phyloP scores from a whole-genome alignment of 2,329 filamentous ascomycete genomes.

The Phaeomoniella chlamydospora region DNA sequence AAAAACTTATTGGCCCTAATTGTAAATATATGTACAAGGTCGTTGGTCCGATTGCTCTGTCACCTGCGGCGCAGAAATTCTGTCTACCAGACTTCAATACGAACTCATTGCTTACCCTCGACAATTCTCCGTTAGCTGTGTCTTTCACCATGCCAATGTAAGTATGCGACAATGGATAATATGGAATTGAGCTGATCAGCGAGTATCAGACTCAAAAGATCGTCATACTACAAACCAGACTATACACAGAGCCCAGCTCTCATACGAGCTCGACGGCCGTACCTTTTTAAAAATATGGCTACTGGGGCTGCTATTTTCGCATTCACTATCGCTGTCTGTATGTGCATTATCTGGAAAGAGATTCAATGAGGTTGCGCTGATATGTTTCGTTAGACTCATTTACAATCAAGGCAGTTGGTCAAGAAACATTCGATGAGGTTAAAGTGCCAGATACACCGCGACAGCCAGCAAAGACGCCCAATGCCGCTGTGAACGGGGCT shows the following conservation, averaged over 20 bases:
- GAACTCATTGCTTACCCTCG: too few species aligned
- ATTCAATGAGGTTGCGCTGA: too few species aligned
- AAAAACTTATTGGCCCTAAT: too few species aligned
- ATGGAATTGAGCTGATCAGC: too few species aligned
- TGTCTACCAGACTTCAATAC: too few species aligned
- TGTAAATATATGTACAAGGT: too few species aligned
- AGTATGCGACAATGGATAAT: too few species aligned
- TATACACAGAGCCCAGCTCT: conserved; percentile 78
- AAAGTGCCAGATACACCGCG: conserved; percentile 63
- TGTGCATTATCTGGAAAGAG: conserved; percentile 23
- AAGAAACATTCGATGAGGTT: conserved; percentile 95
- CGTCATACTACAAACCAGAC: conserved; percentile 83
- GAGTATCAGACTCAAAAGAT: conserved; percentile 47
- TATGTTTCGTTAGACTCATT: conserved; percentile 57
- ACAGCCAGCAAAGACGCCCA: conserved; percentile 6
- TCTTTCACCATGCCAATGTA: too few species aligned
- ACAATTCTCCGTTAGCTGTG: too few species aligned
- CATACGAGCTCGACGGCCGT: conserved; percentile 81
- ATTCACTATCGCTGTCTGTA: conserved; percentile 80
- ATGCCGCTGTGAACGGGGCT: conserved; percentile 5
- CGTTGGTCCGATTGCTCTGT: too few species aligned
- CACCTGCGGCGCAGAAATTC: too few species aligned
- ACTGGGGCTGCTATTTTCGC: conserved; percentile 62
- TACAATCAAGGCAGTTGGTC: conserved; percentile 73
- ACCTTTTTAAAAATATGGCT: conserved; percentile 75